Evolutionary conservation across 139 green algal genomes (phyloP).

Genomic region (Coccomyxa sp.): DNA sequence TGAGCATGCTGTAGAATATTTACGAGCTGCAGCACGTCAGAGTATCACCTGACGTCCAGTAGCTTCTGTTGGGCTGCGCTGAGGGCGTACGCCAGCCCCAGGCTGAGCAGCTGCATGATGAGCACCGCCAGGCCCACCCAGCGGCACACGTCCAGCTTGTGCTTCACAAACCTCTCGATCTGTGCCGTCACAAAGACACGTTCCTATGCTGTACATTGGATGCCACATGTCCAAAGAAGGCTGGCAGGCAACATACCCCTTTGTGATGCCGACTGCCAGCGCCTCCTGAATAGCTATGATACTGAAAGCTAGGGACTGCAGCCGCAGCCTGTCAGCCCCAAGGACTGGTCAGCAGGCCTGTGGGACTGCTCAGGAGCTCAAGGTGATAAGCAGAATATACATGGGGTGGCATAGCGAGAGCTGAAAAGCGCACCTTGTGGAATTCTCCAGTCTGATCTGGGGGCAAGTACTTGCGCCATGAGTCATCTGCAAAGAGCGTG

Average conservation of each 20-base stretch:
- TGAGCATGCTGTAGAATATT: background rate
- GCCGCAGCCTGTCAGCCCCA: too few relatives aligned
- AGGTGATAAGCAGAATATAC: background rate
- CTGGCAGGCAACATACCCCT: too few relatives aligned
- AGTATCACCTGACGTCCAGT: constrained; percentile 5
- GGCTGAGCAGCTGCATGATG: constrained; percentile 17
- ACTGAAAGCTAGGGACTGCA: too few relatives aligned
- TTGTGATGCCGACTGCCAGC: too few relatives aligned
- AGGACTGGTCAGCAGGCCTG: background rate
- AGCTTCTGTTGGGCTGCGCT: constrained; percentile 8
- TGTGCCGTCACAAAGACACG: background rate
- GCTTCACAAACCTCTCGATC: constrained; percentile 17
- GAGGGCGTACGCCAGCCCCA: constrained; percentile 16
- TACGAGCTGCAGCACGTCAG: background rate
- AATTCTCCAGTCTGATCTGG: constrained; percentile 27
- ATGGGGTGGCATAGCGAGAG: background rate
- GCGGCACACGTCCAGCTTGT: constrained; percentile 7
- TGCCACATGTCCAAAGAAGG: too few relatives aligned
- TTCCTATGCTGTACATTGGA: too few relatives aligned
- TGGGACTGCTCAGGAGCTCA: background rate
- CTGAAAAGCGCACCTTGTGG: constrained; percentile 1
- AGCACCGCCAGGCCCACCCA: constrained; percentile 24
- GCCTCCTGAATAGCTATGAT: too few relatives aligned
- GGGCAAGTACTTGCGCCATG: constrained; percentile 23
- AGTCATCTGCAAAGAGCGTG: constrained; percentile 21